phyloP scores from a whole-genome alignment of 2,329 filamentous ascomycete genomes.

The Aspergillus phoenicis region DNA sequence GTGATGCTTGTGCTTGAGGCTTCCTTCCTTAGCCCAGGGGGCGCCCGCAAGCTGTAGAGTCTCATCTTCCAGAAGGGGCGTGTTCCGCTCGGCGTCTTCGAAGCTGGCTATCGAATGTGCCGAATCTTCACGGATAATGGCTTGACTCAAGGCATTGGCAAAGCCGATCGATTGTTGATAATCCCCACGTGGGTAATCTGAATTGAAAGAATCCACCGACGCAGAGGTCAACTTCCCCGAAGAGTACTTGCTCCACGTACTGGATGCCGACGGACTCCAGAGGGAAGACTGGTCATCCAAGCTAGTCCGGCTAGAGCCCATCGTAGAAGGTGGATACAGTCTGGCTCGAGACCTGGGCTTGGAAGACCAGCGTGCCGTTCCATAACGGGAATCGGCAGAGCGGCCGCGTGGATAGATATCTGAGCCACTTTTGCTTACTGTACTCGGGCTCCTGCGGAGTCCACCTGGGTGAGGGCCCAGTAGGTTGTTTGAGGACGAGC shows the following conservation, averaged over 20 bases:
- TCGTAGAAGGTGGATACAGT: conserved; percentile 73
- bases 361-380: conserved; percentile 74
- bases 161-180: conserved; percentile 98
- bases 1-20: conserved; percentile 94
- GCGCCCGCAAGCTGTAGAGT: conserved; percentile 86
- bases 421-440: conserved; percentile 89
- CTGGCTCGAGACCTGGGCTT: conserved; percentile 83
- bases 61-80: conserved; percentile 84
- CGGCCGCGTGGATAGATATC: conserved; percentile 74
- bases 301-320: conserved; percentile 90
- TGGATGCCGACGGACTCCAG: conserved; percentile 90
- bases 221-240: conserved; percentile 86
- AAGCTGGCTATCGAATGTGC: conserved; percentile 55
- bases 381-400: conserved; percentile 63
- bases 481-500: conserved; percentile 58
- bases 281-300: conserved; percentile 87
- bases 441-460: conserved; percentile 84
- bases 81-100: conserved; percentile 62
- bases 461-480: conserved; percentile 68
- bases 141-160: conserved; percentile 92
- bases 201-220: conserved; percentile 88
- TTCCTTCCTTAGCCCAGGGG: conserved; percentile 98
- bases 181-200: conserved; percentile 72
- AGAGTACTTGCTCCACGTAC: conserved; percentile 93
- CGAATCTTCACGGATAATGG: conserved; percentile 82